These are phyloP conservation scores for Sporothrix mexicana DNA, from an alignment of 2,329 filamentous ascomycete genomes.

Conservation along the genomic window DNA sequence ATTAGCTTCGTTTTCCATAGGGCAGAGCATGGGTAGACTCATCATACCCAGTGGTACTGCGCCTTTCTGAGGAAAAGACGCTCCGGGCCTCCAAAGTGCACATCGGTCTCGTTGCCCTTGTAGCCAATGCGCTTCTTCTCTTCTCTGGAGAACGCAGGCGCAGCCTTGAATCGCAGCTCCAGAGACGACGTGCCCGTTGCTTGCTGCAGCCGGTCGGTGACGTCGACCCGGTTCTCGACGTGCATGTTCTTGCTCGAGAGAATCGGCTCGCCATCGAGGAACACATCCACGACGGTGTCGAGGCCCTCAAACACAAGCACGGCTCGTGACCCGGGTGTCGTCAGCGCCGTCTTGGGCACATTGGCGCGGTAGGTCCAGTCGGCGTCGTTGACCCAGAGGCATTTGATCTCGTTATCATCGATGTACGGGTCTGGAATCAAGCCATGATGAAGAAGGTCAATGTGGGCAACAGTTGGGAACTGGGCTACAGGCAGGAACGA, in stretches of 20 bases:
- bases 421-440: constrained; percentile 62
- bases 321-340: constrained; percentile 39
- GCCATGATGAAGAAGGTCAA: constrained; percentile 47
- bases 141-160: constrained; percentile 41
- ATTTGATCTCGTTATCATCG: constrained; percentile 65
- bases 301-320: constrained; percentile 67
- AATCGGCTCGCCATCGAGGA: constrained; percentile 33
- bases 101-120: constrained; percentile 69
- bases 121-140: constrained; percentile 52
- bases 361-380: constrained; percentile 61
- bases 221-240: not conserved
- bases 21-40: not conserved
- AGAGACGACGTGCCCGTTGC: not conserved
- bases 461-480: constrained; percentile 47
- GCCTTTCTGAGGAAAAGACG: constrained; percentile 42
- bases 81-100: constrained; percentile 60
- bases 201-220: not conserved
- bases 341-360: constrained; percentile 41
- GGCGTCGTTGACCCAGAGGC: constrained; percentile 68
- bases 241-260: constrained; percentile 4
- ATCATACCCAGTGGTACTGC: constrained; percentile 30
- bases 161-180: constrained; percentile 49
- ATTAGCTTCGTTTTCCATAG: constrained; percentile 32
- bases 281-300: constrained; percentile 67
- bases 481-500: constrained; percentile 15